Conservation (phyloP, 495 filamentous ascomycete genomes). For the Entonaema liquescens region DNA sequence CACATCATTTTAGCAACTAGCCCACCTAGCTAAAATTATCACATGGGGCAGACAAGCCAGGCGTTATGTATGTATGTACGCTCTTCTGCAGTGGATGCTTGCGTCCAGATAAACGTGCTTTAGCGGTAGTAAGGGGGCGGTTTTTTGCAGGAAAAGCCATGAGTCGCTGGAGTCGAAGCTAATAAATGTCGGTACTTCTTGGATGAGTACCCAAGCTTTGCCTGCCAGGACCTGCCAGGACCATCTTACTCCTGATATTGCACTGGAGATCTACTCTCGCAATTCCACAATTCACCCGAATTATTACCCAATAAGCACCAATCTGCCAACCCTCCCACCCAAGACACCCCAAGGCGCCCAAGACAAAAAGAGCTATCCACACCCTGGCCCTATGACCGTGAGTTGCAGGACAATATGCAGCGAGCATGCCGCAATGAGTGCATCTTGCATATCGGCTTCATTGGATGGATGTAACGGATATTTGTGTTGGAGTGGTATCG, state of each 20-base stretch:
- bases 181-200: constrained; percentile 30
- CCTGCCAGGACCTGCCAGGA: not conserved
- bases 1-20: constrained; percentile 35
- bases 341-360: not conserved
- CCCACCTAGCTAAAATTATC: constrained; percentile 27
- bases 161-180: too few species aligned
- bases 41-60: constrained; percentile 27
- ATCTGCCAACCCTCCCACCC: constrained; percentile 24
- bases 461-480: constrained; percentile 43
- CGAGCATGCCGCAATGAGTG: constrained; percentile 40
- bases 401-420: constrained; percentile 40
- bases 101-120: constrained; percentile 42
- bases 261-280: constrained; percentile 34
- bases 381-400: constrained; percentile 44
- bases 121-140: constrained; percentile 27
- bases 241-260: constrained; percentile 20
- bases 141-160: constrained; percentile 29
- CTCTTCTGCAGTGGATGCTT: constrained; percentile 22
- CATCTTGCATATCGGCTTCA: constrained; percentile 45
- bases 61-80: constrained; percentile 15
- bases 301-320: constrained; percentile 38
- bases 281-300: constrained; percentile 46
- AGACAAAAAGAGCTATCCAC: constrained; percentile 30
- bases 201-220: not conserved
- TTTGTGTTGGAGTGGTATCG: constrained; percentile 42